Evolutionary conservation across 768 basidiomycete species (phyloP), one percentile per base, ranked within the genome.

Genomic region (Mrakia hoshinonis): DNA sequence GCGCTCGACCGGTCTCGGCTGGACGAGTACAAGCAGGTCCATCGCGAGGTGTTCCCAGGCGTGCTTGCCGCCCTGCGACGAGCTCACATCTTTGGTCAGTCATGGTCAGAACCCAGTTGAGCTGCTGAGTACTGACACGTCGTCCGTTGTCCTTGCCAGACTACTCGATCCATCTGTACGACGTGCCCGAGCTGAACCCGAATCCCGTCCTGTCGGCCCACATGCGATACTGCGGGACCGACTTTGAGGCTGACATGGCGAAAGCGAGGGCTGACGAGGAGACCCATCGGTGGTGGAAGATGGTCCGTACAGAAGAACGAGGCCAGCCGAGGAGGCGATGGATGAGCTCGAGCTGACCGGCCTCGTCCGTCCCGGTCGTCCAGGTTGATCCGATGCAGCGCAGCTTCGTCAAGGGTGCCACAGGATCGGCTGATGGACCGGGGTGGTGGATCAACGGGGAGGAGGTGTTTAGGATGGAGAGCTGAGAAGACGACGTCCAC

Each of bases 101-200:
- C 24, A 29, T 12, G 24, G 11, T 31, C 43, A n/a, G n/a, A n/a
- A n/a, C n/a, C 5, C 13, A 4, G 47, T 12, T 34, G 1, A 24
- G 29, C n/a, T 5, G 0, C 0, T 51, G 9, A 20, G 13, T 29
- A 51, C 48, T n/a, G 6, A 20, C 13, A 3, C 12, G 12, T 22
- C 22, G 11, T 5, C 3, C 15, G 5, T 49, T 49, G 38, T 24
- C 4, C n/a, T 20, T 24, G 5, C 10, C 51, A 80, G 89, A 91
- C 79, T 91, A 91, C 77, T 88, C 87, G 22, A 91, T 91, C 78
- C 83, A 88, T 75, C 84, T 89, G 76, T 85, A 86, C 75, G 83
- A 85, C 22, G 75, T 78, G 20, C 79, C 77, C 10, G 46, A 51
- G n/a, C 70, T 76, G 11, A 74, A 74, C 62, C 71, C 73, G 5